A percentile compares a stretch with the other conserved stretches of the same genome.
phyloP scores from a whole-genome alignment of 1,139 yeast species.

The Wickerhamomyces sp. region DNA sequence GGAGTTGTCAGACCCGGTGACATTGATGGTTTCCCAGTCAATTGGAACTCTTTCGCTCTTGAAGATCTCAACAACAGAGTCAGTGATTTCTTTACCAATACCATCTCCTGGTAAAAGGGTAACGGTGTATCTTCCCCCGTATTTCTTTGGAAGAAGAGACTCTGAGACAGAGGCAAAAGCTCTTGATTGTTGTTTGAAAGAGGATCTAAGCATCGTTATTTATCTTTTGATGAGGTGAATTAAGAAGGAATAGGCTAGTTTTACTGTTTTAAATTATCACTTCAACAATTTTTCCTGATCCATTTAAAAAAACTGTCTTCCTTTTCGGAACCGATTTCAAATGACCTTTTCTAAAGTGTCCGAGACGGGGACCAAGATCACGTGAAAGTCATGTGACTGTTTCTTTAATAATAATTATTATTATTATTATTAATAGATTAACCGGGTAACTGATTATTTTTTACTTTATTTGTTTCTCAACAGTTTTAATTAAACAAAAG shows the following conservation, averaged over 20 bases:
- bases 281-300: not conserved
- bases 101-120: constrained; percentile 95
- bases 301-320: not conserved
- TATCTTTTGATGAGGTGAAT: not conserved
- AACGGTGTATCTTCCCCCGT: constrained; percentile 91
- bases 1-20: constrained; percentile 67
- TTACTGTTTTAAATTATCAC: constrained; percentile 2
- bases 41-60: constrained; percentile 79
- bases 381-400: not conserved
- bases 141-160: constrained; percentile 76
- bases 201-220: constrained; percentile 20
- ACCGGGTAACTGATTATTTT: no score
- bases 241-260: constrained; percentile 1
- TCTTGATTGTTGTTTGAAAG: constrained; percentile 25
- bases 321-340: constrained; percentile 4
- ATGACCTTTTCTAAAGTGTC: not conserved
- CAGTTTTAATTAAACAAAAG: no score
- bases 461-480: no score
- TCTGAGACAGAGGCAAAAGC: constrained; percentile 41
- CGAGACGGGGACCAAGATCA: not conserved
- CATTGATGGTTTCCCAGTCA: constrained; percentile 90
- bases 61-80: constrained; percentile 88
- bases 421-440: no score
- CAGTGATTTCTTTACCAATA: constrained; percentile 94
- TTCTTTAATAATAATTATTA: no score